A percentile compares a stretch with the other conserved stretches of the same genome.
phyloP scores from a whole-genome alignment of 169 alveolate genomes.

The Eimeria praecox region DNA sequence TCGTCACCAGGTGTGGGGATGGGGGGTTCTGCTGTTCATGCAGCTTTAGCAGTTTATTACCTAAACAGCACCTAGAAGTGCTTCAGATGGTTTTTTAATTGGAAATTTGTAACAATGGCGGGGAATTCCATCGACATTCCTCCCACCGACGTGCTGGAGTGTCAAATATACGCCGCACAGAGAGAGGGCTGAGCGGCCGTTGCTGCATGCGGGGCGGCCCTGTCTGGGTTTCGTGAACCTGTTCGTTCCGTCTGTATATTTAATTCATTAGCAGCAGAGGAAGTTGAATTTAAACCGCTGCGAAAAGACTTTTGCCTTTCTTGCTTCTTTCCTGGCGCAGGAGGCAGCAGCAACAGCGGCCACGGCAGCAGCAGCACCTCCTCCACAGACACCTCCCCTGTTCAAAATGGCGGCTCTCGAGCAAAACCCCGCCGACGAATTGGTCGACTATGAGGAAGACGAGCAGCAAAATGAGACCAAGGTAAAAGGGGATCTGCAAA shows the following conservation, averaged over 20 bases:
- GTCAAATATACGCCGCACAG: not conserved
- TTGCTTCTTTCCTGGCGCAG: not conserved
- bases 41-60: not conserved
- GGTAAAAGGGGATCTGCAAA: constrained; percentile 18
- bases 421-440: constrained; percentile 83
- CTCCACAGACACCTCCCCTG: constrained; percentile 31
- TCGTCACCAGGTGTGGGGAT: not conserved
- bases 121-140: not conserved
- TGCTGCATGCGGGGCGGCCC: constrained; percentile 53
- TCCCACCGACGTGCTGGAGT: not conserved
- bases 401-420: constrained; percentile 83
- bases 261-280: constrained; percentile 21
- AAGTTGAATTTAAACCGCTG: constrained; percentile 34
- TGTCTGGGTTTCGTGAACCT: not conserved
- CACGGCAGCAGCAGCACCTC: constrained; percentile 57
- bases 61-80: not conserved
- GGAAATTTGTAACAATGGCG: not conserved
- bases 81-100: not conserved
- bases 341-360: constrained; percentile 51
- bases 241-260: not conserved
- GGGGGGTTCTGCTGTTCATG: not conserved
- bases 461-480: constrained; percentile 81
- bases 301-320: constrained; percentile 15
- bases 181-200: constrained; percentile 38
- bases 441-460: constrained; percentile 83